phyloP scores from a whole-genome alignment of 2,329 filamentous ascomycete species.

The Hymenoscyphus occultus region DNA sequence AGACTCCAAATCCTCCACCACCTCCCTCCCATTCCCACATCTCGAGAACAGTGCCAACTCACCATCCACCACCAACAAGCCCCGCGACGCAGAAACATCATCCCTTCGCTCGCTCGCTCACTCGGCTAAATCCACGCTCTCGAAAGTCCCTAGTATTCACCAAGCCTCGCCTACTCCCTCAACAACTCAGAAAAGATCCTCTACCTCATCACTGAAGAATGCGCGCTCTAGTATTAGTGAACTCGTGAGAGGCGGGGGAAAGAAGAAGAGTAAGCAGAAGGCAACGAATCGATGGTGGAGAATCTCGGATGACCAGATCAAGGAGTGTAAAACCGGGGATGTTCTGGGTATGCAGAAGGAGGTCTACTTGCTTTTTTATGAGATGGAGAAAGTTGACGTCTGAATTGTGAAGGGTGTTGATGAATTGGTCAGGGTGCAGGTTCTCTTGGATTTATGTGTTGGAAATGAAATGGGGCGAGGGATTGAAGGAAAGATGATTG shows the following conservation, averaged over 20 bases:
- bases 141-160: constrained; percentile 35
- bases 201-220: not conserved
- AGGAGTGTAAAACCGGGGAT: constrained; percentile 88
- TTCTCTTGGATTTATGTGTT: not conserved
- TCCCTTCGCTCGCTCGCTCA: constrained; percentile 56
- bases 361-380: constrained; percentile 95
- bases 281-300: constrained; percentile 85
- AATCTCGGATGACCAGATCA: constrained; percentile 95
- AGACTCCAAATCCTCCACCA: constrained; percentile 27
- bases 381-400: constrained; percentile 52
- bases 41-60: not conserved
- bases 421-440: not conserved
- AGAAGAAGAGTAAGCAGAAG: constrained; percentile 48
- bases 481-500: no score
- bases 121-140: constrained; percentile 54
- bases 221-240: constrained; percentile 16
- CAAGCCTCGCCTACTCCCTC: constrained; percentile 15
- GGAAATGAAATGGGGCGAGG: not conserved
- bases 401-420: not conserved
- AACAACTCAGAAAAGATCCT: constrained; percentile 3
- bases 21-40: constrained; percentile 24
- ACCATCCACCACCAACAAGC: constrained; percentile 11
- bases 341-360: constrained; percentile 92
- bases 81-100: constrained; percentile 45
- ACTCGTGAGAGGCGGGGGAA: constrained; percentile 34